phyloP scores from a whole-genome alignment of 192 early-diverging fungal genomes.

The Dispira simplex region DNA sequence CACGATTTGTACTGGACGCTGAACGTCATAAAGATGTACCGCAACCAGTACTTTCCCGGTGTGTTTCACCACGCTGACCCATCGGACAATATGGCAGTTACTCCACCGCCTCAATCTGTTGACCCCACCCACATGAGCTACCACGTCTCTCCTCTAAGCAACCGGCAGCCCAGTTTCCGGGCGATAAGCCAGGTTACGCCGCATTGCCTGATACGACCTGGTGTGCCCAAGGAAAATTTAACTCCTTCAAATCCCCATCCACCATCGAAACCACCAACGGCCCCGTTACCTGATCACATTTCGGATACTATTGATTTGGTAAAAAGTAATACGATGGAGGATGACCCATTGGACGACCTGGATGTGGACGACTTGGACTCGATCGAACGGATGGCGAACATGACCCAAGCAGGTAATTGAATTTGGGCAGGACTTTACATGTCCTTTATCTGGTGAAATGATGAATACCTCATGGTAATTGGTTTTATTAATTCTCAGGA shows the following conservation, averaged over 20 bases:
- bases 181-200: not conserved
- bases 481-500: no score
- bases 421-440: no score
- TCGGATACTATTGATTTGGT: not conserved
- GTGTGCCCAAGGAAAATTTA: not conserved
- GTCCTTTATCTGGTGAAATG: no score
- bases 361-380: not conserved
- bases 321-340: not conserved
- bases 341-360: not conserved
- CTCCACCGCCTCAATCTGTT: not conserved
- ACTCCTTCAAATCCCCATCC: not conserved
- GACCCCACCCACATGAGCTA: not conserved
- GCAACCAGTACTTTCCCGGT: not conserved
- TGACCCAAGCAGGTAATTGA: no score
- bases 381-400: not conserved
- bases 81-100: not conserved
- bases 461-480: no score
- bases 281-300: not conserved
- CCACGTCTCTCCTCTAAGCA: not conserved
- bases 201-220: not conserved
- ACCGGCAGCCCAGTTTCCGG: not conserved
- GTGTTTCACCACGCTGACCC: not conserved
- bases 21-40: constrained; percentile 1
- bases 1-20: not conserved
- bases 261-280: not conserved